These are phyloP conservation scores for Venturia effusa DNA, from an alignment of 2,329 filamentous ascomycete genomes.

Conservation along the genomic window DNA sequence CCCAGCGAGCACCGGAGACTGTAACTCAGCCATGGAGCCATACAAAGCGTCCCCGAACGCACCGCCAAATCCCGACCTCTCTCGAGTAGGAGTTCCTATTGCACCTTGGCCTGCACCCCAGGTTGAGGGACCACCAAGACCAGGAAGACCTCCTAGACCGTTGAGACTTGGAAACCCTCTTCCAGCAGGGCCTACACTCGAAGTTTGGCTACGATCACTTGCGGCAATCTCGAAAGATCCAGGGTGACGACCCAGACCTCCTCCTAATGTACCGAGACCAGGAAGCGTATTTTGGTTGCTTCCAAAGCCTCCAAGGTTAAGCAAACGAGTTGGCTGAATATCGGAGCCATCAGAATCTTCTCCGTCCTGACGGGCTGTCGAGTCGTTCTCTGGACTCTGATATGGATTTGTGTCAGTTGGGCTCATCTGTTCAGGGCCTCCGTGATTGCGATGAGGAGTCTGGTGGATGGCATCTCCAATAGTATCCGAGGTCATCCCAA, in stretches of 20 bases:
- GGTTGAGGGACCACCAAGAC: constrained; percentile 45
- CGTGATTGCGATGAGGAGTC: constrained; percentile 32
- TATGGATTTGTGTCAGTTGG: constrained; percentile 95
- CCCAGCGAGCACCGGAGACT: constrained; percentile 60
- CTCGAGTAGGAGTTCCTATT: constrained; percentile 61
- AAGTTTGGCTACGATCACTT: constrained; percentile 87
- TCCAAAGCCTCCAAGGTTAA: constrained; percentile 39
- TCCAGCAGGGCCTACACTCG: constrained; percentile 67
- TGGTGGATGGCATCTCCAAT: constrained; percentile 47
- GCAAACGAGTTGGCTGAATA: constrained; percentile 44
- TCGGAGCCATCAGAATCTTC: constrained; percentile 46
- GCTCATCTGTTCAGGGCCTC: constrained; percentile 63
- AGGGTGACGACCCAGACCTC: constrained; percentile 27
- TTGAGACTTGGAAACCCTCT: constrained; percentile 52
- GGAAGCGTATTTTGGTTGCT: constrained; percentile 18
- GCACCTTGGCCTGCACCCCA: constrained; percentile 58
- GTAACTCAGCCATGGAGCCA: constrained; percentile 64
- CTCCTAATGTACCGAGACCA: constrained; percentile 22
- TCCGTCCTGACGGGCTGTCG: constrained; percentile 40
- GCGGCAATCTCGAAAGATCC: constrained; percentile 46
- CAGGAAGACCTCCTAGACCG: constrained; percentile 45
- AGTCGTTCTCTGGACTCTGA: constrained; percentile 74
- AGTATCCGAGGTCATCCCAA: constrained; percentile 49
- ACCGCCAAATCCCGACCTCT: constrained; percentile 36
- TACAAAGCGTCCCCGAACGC: constrained; percentile 56